These are phyloP conservation scores for Arthrobotrys sphaeroides DNA, from an alignment of 2,329 filamentous ascomycete species.

Conservation along the genomic window DNA sequence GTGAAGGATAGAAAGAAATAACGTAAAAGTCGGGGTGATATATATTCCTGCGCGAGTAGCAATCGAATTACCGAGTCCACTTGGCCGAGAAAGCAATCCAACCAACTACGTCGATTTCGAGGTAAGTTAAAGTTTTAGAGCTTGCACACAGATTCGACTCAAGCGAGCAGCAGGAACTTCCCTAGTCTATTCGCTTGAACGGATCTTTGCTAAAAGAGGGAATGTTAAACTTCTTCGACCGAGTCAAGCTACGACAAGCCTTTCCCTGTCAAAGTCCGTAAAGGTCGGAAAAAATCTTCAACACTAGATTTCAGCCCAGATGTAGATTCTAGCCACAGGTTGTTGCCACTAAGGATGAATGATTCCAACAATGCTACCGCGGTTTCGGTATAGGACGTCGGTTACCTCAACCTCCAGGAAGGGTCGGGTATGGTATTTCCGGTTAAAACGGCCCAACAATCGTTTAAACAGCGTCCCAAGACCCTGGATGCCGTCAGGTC, in stretches of 20 bases:
- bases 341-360: background rate
- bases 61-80: slow-evolving; percentile 30
- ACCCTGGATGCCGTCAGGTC: slow-evolving; percentile 1
- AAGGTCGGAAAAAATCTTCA: slow-evolving; percentile 16
- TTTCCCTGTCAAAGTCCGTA: background rate
- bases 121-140: slow-evolving; percentile 26
- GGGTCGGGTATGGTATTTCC: background rate
- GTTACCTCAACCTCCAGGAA: background rate
- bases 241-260: slow-evolving; percentile 32
- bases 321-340: slow-evolving; percentile 39
- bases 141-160: slow-evolving; percentile 11
- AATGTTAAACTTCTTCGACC: background rate
- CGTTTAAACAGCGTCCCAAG: background rate
- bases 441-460: background rate
- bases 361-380: slow-evolving; percentile 7
- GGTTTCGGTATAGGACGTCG: slow-evolving; percentile 13
- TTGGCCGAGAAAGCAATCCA: slow-evolving; percentile 23
- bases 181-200: slow-evolving; percentile 2
- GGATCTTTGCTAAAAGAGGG: background rate
- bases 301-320: slow-evolving; percentile 13
- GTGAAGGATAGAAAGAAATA: background rate
- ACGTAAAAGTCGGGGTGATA: slow-evolving; percentile 17
- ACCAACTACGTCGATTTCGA: slow-evolving; percentile 21
- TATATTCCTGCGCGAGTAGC: slow-evolving; percentile 14
- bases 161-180: slow-evolving; percentile 17